Base-by-base conservation (phyloP, 108 stramenopile genomes). In the Bacterosira constricta region DNA sequence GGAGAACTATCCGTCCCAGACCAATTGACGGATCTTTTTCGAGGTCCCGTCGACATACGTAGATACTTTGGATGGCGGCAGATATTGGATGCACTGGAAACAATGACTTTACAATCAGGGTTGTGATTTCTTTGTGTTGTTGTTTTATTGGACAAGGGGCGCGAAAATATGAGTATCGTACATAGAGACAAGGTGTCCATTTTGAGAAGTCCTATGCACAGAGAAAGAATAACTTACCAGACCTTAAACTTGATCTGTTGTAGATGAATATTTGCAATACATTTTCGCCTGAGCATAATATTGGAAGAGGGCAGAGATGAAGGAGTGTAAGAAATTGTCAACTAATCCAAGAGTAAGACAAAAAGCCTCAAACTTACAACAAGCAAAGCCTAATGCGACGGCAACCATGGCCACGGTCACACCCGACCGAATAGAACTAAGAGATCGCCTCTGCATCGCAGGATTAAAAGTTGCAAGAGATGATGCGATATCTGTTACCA, bases 201-300 rank as follows among this genome's bases (percentile, higher is more conserved):
- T 23, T 8, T 69, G n/a, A n/a, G n/a, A 26, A 38, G 17, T 2
- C 11, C 26, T 18, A 27, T n/a, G 10, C 34, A n/a, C 10, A n/a
- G 21, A 25, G 31, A 32, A 37, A 42, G 1, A 0, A 42, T 7
- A n/a, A 26, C 66, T 50, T 44, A 74, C 70, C 70, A 49, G 71
- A 70, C 38, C 44, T 69, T 15, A 77, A 42, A 66, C 78, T 63
- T 63, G 67, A 62, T 66, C 61, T 69, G 34, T 81, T 87, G 71
- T 95, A 95, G n/a, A 95, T 58, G 63, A 95, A 89, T 29, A 95
- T 88, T 49, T 92, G 90, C 2, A 95, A 79, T 54, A 95, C 37
- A 69, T 95, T 90, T 74, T 95, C 90, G 42, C 62, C 71, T 72
- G 38, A 38, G 18, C 32, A 56, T 4, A 31, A 12, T 12, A 23